Conservation (phyloP, 805 yeast genomes). For the Limtongozyma cylindracea region DNA sequence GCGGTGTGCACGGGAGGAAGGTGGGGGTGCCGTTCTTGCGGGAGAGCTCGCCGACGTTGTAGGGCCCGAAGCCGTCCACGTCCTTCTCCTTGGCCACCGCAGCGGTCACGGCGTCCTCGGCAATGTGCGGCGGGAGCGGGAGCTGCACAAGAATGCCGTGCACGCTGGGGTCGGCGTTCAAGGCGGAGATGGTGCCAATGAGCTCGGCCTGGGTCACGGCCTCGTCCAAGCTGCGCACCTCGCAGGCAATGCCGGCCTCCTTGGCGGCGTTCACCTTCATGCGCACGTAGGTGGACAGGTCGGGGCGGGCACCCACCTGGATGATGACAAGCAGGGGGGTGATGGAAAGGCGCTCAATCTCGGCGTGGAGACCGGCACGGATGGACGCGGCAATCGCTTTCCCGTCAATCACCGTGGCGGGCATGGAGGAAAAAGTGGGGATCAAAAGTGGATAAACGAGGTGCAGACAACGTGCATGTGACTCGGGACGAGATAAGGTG, state of each 20-base stretch:
- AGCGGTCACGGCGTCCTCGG: constrained; percentile 60
- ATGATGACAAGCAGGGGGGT: constrained; percentile 59
- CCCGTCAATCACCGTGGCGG: constrained; percentile 12
- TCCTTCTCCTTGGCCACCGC: constrained; percentile 69
- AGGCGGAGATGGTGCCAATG: constrained; percentile 26
- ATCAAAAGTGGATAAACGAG: too few species aligned
- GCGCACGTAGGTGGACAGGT: constrained; percentile 73
- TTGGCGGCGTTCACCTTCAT: constrained; percentile 81
- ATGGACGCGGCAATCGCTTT: constrained; percentile 15
- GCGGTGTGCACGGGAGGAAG: constrained; percentile 88
- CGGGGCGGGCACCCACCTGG: constrained; percentile 81
- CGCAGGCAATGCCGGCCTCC: constrained; percentile 56
- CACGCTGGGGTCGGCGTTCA: constrained; percentile 53
- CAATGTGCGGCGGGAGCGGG: constrained; percentile 62
- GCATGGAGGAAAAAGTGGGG: too few species aligned
- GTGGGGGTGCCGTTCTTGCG: constrained; percentile 66
- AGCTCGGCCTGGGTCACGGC: constrained; percentile 32
- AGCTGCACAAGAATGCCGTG: constrained; percentile 81
- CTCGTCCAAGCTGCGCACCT: constrained; percentile 37
- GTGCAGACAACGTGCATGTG: too few species aligned
- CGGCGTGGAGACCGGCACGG: constrained; percentile 12
- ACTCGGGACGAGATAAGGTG: too few species aligned
- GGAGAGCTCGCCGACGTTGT: constrained; percentile 74
- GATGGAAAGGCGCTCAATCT: constrained; percentile 21
- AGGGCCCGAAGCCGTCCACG: constrained; percentile 85